Evolutionary conservation across 1,284 basidiomycete species (phyloP).

Genomic region (Boletus sp.): DNA sequence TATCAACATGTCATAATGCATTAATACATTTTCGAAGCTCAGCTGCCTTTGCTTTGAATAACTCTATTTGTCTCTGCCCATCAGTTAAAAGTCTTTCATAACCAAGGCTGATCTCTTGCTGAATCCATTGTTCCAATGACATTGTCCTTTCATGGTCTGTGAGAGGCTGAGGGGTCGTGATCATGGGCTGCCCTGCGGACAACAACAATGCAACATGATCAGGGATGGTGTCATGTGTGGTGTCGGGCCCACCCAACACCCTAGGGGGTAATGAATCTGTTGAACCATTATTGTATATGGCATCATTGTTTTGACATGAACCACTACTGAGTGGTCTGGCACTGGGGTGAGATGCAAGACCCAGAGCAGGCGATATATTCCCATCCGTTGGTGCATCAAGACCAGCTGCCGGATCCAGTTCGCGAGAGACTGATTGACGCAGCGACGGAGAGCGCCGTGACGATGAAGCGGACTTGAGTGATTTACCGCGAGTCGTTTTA

Average conservation of each 20-base stretch:
- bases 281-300: neutral
- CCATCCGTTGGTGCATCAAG: conserved; percentile 6
- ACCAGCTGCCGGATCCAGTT: neutral
- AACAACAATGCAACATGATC: conserved; percentile 19
- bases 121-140: conserved; percentile 79
- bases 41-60: conserved; percentile 61
- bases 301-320: neutral
- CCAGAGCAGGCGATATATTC: neutral
- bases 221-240: neutral
- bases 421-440: neutral
- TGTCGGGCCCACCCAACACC: neutral
- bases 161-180: conserved; percentile 40
- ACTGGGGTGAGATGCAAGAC: neutral
- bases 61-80: conserved; percentile 59
- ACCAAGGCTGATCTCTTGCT: conserved; percentile 67
- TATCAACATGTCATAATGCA: conserved; percentile 31
- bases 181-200: conserved; percentile 16
- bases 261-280: conserved; percentile 10
- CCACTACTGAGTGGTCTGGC: neutral
- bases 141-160: conserved; percentile 68
- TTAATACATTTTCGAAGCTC: conserved; percentile 57
- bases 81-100: conserved; percentile 64
- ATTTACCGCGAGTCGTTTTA: conserved; percentile 26
- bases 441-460: conserved; percentile 25
- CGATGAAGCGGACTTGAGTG: conserved; percentile 23